phyloP scores from a whole-genome alignment of 2,329 filamentous ascomycete species.

The Ceratocystis harringtonii region DNA sequence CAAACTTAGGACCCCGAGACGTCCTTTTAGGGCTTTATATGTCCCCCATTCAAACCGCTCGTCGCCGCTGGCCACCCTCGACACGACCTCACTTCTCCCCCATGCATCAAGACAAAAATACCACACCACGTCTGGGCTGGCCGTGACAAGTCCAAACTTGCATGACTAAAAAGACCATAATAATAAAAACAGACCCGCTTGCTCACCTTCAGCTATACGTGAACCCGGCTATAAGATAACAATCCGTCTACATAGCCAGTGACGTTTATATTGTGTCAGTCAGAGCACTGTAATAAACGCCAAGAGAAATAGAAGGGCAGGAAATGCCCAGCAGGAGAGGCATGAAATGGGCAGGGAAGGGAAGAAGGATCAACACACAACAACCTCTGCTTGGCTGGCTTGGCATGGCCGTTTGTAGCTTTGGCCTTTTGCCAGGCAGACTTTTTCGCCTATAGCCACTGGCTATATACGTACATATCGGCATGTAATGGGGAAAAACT shows the following conservation, averaged over 20 bases:
- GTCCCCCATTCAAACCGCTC: too few relatives aligned
- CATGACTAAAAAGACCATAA: background rate
- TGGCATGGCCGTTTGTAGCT: background rate
- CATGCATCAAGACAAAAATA: too few relatives aligned
- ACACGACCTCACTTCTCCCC: too few relatives aligned
- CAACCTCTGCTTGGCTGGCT: background rate
- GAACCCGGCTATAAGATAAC: background rate
- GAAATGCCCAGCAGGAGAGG: background rate
- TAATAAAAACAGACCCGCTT: background rate
- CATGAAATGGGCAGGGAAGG: background rate
- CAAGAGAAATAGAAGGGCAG: background rate
- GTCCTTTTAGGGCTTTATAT: too few relatives aligned
- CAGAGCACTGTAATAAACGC: background rate
- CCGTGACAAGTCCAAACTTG: background rate
- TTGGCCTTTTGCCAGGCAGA: conserved; percentile 3
- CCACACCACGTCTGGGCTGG: too few relatives aligned
- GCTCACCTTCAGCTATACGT: background rate
- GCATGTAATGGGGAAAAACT: too few relatives aligned
- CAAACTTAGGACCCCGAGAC: too few relatives aligned
- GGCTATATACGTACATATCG: too few relatives aligned
- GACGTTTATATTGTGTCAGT: background rate
- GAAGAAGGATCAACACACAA: background rate
- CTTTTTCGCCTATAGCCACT: background rate
- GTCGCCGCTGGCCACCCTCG: too few relatives aligned
- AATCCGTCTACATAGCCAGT: background rate